Base-by-base conservation (phyloP, 495 filamentous ascomycete species). In the Podospora appendiculata region DNA sequence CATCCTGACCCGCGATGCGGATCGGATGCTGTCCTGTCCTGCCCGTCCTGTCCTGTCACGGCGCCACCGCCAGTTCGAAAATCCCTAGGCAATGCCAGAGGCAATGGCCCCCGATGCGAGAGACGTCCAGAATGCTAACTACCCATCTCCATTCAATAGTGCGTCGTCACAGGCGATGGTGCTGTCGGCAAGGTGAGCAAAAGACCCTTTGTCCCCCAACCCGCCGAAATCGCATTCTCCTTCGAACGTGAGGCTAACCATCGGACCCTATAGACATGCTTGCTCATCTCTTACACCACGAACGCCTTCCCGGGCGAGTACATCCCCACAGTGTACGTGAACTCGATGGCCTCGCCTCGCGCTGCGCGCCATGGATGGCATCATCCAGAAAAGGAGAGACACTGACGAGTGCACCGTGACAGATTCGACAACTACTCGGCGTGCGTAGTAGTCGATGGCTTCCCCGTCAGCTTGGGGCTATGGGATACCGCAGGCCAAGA, bases 401-500 rank as follows among this genome's bases (percentile, higher is more conserved):
- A 45, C 68, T 75, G 55, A 79, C 62, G 11, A 18, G 45, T 10
- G 14, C 32, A 8, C 43, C 33, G n/a, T 18, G 16, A n/a, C 61
- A 98, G 93, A 52, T 98, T 98, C 67, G 93, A 98, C 65, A 98
- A 98, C 73, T 98, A 98, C 74, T 96, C 93, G 45, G 93, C 93
- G 48, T 94, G 87, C 74, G 93, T 98, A 32, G 95, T 95, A 88
- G 93, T 98, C 43, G 93, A 98, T 75, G 88, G 88, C 58, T 90
- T 91, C 71, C 93, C 93, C 38, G 95, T 98, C 69, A 96, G 90
- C 70, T 73, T 98, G 58, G 93, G 93, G 58, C 74, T 98, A 39
- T 97, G 93, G 93, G 93, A 98, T 84, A 98, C 93, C 60, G 93
- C 93, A 59, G 93, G 92, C 64, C 91, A 96, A 76, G 93, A 98